These are phyloP conservation scores for Colletotrichum lentis DNA, from an alignment of 2,329 filamentous ascomycete genomes.

Conservation along the genomic window DNA sequence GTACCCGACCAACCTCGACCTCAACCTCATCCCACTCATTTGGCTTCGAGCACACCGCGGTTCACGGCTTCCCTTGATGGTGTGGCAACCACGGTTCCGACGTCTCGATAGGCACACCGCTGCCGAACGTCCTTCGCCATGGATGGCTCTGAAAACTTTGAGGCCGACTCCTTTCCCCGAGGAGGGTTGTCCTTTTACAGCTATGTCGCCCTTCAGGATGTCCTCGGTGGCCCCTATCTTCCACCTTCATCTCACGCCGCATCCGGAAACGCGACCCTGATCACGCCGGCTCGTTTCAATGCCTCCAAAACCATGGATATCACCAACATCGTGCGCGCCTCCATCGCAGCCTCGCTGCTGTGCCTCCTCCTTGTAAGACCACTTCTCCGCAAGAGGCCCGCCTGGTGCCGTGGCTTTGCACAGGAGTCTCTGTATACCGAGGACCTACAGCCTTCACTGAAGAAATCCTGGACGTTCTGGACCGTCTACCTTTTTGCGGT, in stretches of 20 bases:
- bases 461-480: slow-evolving; percentile 51
- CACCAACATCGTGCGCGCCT: slow-evolving; percentile 42
- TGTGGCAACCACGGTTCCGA: slow-evolving; percentile 22
- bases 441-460: slow-evolving; percentile 29
- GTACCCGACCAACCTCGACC: neutral
- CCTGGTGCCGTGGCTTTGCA: slow-evolving; percentile 56
- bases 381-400: slow-evolving; percentile 46
- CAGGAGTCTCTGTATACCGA: slow-evolving; percentile 45
- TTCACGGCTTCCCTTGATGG: slow-evolving; percentile 8
- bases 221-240: slow-evolving; percentile 17
- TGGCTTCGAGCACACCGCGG: slow-evolving; percentile 16
- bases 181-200: slow-evolving; percentile 12
- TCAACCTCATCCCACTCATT: neutral
- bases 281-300: neutral
- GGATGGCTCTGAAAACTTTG: slow-evolving; percentile 21
- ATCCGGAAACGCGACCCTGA: neutral
- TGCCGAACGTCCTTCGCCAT: slow-evolving; percentile 16
- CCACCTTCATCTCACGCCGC: neutral
- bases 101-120: slow-evolving; percentile 8
- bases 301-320: slow-evolving; percentile 16
- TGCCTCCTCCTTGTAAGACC: slow-evolving; percentile 43
- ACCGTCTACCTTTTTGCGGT: slow-evolving; percentile 48
- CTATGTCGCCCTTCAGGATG: slow-evolving; percentile 30
- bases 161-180: neutral
- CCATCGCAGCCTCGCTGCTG: slow-evolving; percentile 45